Conservation (phyloP, 1,284 basidiomycete genomes). For the Takashimella koratensis region DNA sequence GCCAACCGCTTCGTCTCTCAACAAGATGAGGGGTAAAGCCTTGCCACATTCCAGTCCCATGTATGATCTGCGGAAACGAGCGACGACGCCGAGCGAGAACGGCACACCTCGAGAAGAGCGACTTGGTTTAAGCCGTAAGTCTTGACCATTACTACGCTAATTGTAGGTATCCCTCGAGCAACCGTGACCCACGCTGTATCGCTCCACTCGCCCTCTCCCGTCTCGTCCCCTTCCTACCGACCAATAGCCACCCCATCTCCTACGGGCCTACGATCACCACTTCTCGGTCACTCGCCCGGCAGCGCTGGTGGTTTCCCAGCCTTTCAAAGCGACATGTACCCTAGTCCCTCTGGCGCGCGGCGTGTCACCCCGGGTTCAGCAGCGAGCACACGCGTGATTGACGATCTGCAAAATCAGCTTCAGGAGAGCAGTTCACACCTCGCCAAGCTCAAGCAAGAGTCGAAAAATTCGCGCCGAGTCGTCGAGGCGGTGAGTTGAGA, state of each 20-base stretch:
- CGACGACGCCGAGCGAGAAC: constrained; percentile 20
- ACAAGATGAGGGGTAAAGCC: constrained; percentile 5
- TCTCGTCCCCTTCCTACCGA: constrained; percentile 6
- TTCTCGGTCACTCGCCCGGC: constrained; percentile 20
- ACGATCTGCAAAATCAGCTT: constrained; percentile 42
- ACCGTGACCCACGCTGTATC: constrained; percentile 34
- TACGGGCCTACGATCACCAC: constrained; percentile 18
- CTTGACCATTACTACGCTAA: not conserved
- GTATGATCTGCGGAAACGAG: constrained; percentile 28
- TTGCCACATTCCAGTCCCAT: constrained; percentile 29
- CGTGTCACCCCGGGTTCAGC: constrained; percentile 13
- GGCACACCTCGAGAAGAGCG: constrained; percentile 11
- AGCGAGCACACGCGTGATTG: constrained; percentile 41
- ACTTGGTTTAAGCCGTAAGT: constrained; percentile 37
- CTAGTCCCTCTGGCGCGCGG: not conserved
- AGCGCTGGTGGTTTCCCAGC: constrained; percentile 11
- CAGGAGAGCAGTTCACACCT: constrained; percentile 29
- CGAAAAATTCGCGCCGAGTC: constrained; percentile 31
- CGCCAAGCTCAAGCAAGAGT: constrained; percentile 39
- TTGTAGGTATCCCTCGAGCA: constrained; percentile 42
- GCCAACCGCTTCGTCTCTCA: constrained; percentile 8
- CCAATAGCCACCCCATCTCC: not conserved
- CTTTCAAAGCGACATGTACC: not conserved
- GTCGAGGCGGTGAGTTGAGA: constrained; percentile 33
- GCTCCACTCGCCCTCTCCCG: constrained; percentile 22